phyloP scores from a whole-genome alignment of 768 basidiomycete genomes.

The Suillus spraguei region DNA sequence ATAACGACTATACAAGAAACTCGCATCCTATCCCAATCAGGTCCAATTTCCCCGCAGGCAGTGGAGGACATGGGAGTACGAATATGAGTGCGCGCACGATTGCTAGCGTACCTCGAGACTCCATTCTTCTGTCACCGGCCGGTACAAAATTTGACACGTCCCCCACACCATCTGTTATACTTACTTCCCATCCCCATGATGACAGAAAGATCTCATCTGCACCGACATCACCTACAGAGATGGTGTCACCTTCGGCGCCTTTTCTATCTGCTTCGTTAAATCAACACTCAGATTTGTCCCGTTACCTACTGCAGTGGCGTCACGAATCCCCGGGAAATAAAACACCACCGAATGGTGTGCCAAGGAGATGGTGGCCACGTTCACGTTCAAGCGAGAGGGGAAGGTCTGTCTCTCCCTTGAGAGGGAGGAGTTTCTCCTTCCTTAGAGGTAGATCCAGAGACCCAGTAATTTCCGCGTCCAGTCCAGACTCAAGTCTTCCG shows the following conservation, averaged over 20 bases:
- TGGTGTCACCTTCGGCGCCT: neutral
- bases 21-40: neutral
- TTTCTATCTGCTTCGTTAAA: neutral
- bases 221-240: neutral
- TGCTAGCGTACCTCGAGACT: neutral
- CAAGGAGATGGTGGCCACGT: conserved; percentile 3
- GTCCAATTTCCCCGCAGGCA: too few relatives aligned
- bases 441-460: neutral
- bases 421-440: neutral
- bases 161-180: conserved; percentile 5
- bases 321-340: neutral
- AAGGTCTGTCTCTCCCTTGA: neutral
- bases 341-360: neutral
- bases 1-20: neutral
- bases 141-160: neutral
- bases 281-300: too few relatives aligned
- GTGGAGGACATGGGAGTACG: neutral
- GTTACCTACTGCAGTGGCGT: neutral
- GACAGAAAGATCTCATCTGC: neutral
- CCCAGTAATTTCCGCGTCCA: neutral
- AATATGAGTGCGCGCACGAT: neutral
- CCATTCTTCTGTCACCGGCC: neutral
- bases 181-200: neutral
- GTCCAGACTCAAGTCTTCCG: neutral
- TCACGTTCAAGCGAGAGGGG: neutral